Evolutionary conservation across 768 basidiomycete genomes (phyloP), one percentile per base, ranked within the genome.

Genomic region (Mycena alexandri): DNA sequence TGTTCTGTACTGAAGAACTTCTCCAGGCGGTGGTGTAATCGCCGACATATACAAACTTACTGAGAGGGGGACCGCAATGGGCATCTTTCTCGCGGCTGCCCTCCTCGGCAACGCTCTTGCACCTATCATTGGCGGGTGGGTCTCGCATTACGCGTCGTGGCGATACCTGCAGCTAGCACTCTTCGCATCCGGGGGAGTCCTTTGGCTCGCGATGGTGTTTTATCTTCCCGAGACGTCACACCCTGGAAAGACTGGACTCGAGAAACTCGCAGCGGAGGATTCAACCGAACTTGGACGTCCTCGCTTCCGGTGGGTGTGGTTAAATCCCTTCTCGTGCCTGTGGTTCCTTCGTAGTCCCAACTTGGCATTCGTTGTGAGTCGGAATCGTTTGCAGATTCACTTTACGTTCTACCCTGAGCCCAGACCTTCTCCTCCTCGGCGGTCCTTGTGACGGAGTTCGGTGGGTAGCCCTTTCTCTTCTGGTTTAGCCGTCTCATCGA

Each of bases 201-300:
- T 80, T 2, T 79, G 86, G 41, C 9, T 83, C 8, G 66, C 79
- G 7, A 79, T 91, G 36, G 54, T 74, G 1, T 46, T 84, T 4
- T 82, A 82, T 58, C 82, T 91, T n/a, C 91, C 90, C 0, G 91
- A 93, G 71, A 92, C 91, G 3, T 86, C 84, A 55, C 88, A 90
- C 70, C 90, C 91, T 0, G 84, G 87, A 9, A 73, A 83, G 0
- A 79, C 84, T 43, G 86, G 89, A 0, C 79, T 90, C 2, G 89
- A 90, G 59, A 86, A 86, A 65, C 44, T 77, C 16, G 62, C 75
- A 22, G 24, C 50, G 38, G 59, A 71, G 38, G 21, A 10, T 2
- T 13, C 12, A 13, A 3, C 10, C 22, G 41, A 29, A 21, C 24
- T 2, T 22, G 22, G 29, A 1, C 47, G 43, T 17, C 52, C 44